Conservation (phyloP, 2,329 filamentous ascomycete genomes). For the Fusarium palustre region DNA sequence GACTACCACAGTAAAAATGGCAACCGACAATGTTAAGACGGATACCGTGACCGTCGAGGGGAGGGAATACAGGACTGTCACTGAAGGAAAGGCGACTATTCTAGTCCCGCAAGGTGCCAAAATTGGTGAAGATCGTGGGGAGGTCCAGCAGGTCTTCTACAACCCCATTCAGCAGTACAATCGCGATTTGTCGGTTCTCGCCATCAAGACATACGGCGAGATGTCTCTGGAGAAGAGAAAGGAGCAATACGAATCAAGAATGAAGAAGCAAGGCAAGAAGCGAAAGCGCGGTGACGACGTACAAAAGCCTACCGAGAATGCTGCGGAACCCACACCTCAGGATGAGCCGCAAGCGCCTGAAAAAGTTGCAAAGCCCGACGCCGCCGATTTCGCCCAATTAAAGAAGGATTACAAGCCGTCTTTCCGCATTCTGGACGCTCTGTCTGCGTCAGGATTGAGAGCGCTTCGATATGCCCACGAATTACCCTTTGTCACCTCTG, state of each 20-base stretch:
- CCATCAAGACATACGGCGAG: slow-evolving; percentile 89
- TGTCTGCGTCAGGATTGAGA: slow-evolving; percentile 92
- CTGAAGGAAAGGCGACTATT: slow-evolving; percentile 69
- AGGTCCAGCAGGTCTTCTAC: slow-evolving; percentile 89
- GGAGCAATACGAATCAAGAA: slow-evolving; percentile 56
- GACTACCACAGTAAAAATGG: slow-evolving; percentile 40
- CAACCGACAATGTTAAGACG: slow-evolving; percentile 26
- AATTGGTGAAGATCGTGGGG: slow-evolving; percentile 64
- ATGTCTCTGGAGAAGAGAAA: slow-evolving; percentile 64
- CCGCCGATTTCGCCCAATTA: slow-evolving; percentile 32
- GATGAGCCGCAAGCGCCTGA: slow-evolving; percentile 29
- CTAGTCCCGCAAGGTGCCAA: slow-evolving; percentile 62
- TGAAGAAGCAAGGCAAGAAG: slow-evolving; percentile 57
- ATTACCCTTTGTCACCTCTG: slow-evolving; percentile 82
- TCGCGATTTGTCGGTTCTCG: slow-evolving; percentile 90
- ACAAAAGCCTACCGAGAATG: slow-evolving; percentile 39
- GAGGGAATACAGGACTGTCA: slow-evolving; percentile 63
- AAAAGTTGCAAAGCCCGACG: slow-evolving; percentile 18
- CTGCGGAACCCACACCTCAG: slow-evolving; percentile 19
- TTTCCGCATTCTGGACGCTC: slow-evolving; percentile 91
- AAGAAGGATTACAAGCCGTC: slow-evolving; percentile 53
- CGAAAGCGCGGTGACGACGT: slow-evolving; percentile 59
- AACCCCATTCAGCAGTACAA: slow-evolving; percentile 99
- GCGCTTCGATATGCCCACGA: slow-evolving; percentile 93
- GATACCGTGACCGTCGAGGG: slow-evolving; percentile 54